Evolutionary conservation across 176 grass and related monocot species (phyloP).

Genomic region (Eleusine coracana): DNA sequence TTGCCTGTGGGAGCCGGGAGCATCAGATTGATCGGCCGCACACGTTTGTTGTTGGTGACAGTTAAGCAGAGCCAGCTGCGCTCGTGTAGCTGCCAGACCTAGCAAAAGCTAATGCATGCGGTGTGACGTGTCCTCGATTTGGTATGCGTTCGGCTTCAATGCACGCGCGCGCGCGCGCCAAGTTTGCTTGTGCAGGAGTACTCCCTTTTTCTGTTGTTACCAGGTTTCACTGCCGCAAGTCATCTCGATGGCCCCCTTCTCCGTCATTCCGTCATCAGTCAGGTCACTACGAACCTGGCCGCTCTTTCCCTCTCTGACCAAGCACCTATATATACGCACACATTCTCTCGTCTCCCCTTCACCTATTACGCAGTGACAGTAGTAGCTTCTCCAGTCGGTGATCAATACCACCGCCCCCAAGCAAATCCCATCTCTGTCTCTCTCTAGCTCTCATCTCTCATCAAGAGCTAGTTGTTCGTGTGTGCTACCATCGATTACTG

Average conservation of each 20-base stretch:
- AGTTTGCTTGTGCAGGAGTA: conserved; percentile 33
- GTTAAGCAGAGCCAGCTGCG: not conserved
- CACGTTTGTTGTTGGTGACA: not conserved
- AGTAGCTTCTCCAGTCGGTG: conserved; percentile 2
- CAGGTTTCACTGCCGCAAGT: conserved; percentile 50
- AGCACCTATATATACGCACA: conserved; percentile 34
- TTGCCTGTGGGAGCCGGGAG: not conserved
- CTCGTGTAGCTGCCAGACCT: not conserved
- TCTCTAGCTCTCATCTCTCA: not conserved
- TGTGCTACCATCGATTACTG: not conserved
- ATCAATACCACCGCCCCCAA: conserved; percentile 27
- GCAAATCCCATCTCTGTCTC: not conserved
- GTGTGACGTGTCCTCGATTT: not conserved
- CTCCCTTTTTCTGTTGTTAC: conserved; percentile 42
- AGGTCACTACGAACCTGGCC: not conserved
- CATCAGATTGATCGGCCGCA: too few species aligned
- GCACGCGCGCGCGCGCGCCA: not conserved
- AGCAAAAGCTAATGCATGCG: not conserved
- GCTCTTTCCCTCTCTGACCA: too few species aligned
- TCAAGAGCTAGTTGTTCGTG: not conserved
- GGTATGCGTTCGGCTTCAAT: not conserved
- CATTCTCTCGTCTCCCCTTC: conserved; percentile 9
- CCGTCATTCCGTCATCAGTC: not conserved
- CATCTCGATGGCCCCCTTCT: conserved; percentile 20
- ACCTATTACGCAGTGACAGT: not conserved